Base-by-base conservation (phyloP, 1,139 yeast species). In the Diutina neorugosa region DNA sequence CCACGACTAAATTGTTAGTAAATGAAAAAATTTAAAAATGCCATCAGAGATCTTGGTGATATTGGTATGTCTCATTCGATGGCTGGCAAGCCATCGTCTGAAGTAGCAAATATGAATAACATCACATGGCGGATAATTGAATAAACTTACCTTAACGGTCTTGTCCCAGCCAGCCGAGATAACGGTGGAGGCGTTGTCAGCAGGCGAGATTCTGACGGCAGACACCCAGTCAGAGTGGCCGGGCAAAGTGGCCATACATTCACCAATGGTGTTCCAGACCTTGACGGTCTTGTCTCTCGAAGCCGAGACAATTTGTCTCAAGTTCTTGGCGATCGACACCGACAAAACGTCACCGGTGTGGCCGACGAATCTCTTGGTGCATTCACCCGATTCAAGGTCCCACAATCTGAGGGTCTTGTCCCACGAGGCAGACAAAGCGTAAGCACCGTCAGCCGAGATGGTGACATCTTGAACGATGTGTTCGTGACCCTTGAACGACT, bases 151-250 rank as follows among this genome's bases (percentile, higher is more conserved):
- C 93, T 93, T 93, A 70, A 94, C 96, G 67, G 93, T 80, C 82
- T 93, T 93, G 78, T 93, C 99, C 95, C 96, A 90, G 71, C 97
- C 96, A 70, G 97, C 98, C 67, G 98, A 91, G 79, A 93, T 86
- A 70, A 91, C 87, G 67, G 89, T 81, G 64, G 87, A 76, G 58
- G 81, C 69, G 66, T 77, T 77, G 62, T 76, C 80, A 71, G 86
- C 83, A 68, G 96, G 96, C 65, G 89, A 84, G 82, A 90, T 87
- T 84, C 96, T 88, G 69, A 91, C 98, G 67, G 96, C 83, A 62
- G 97, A 88, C 69, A 91, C 97, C 99, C 99, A 93, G 89, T 93
- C 99, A 72, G 82, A 71, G 95, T 93, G 98, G 67, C 96, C 94
- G 66, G 80, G 74, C 77, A 91, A 85, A 69, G 97, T 89, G 79